phyloP scores from a whole-genome alignment of 2,329 filamentous ascomycete genomes.

The Cercospora nicotianae region DNA sequence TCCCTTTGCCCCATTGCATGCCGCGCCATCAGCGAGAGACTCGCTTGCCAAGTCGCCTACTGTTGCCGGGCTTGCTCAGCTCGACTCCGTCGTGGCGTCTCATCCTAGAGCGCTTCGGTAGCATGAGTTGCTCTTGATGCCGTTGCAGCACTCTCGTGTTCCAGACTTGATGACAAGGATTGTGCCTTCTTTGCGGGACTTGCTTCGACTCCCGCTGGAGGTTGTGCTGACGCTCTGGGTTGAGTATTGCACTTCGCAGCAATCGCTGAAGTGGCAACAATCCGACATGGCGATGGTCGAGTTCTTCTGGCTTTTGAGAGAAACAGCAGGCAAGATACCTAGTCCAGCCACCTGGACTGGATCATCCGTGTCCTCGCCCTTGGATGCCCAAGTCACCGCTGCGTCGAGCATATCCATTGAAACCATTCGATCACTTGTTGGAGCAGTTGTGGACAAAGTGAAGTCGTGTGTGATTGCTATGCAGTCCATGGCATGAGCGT shows the following conservation, averaged over 20 bases:
- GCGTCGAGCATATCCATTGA: conserved; percentile 15
- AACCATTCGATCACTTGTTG: background rate
- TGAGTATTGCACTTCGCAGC: conserved; percentile 11
- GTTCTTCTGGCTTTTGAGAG: conserved; percentile 13
- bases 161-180: conserved; percentile 9
- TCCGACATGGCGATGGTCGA: conserved; percentile 19
- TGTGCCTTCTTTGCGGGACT: conserved; percentile 15
- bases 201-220: conserved; percentile 9
- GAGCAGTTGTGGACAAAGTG: background rate
- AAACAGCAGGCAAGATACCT: conserved; percentile 17
- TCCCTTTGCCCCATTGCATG: background rate
- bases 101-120: conserved; percentile 7
- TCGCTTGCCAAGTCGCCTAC: background rate
- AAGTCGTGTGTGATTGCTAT: background rate
- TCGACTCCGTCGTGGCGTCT: background rate
- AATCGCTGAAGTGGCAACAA: conserved; percentile 14
- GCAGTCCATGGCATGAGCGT: background rate
- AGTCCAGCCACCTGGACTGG: conserved; percentile 20
- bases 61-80: background rate
- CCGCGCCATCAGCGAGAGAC: background rate
- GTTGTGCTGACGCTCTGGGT: conserved; percentile 3
- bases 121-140: conserved; percentile 12
- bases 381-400: conserved; percentile 15
- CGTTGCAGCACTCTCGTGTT: background rate
- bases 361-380: conserved; percentile 10